phyloP scores from a whole-genome alignment of 768 basidiomycete species.

The Imleria badia region DNA sequence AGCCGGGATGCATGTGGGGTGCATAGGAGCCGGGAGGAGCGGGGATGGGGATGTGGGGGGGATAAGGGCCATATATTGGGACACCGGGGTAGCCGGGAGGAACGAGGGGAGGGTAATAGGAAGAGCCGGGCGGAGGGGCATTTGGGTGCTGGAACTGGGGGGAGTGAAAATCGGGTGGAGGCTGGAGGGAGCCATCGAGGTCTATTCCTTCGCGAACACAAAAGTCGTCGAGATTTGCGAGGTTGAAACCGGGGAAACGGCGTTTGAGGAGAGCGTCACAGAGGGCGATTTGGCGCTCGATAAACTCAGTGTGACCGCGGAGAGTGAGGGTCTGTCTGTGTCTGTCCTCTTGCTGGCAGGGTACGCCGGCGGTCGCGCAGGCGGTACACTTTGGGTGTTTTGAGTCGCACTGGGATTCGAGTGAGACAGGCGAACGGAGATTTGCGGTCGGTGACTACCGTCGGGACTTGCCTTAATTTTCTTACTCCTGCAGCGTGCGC shows the following conservation, averaged over 20 bases:
- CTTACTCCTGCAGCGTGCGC: conserved; percentile 91
- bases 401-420: conserved; percentile 72
- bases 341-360: conserved; percentile 86
- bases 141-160: conserved; percentile 35
- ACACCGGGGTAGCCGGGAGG: conserved; percentile 44
- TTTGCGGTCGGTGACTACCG: conserved; percentile 77
- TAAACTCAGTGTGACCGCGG: conserved; percentile 76
- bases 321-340: conserved; percentile 86
- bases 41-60: conserved; percentile 42
- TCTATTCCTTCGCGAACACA: conserved; percentile 70
- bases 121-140: conserved; percentile 28
- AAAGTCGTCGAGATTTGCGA: conserved; percentile 64
- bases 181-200: conserved; percentile 25
- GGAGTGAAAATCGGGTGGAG: conserved; percentile 31
- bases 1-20: conserved; percentile 61
- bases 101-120: conserved; percentile 37
- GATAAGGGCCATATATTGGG: conserved; percentile 45
- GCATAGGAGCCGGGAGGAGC: conserved; percentile 45
- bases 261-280: conserved; percentile 79
- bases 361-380: conserved; percentile 74
- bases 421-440: conserved; percentile 56
- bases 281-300: conserved; percentile 78
- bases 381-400: conserved; percentile 87
- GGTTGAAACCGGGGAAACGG: conserved; percentile 63
- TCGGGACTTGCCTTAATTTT: conserved; percentile 89